phyloP scores from a whole-genome alignment of 1,284 basidiomycete genomes.

The Termitomyces sp. region DNA sequence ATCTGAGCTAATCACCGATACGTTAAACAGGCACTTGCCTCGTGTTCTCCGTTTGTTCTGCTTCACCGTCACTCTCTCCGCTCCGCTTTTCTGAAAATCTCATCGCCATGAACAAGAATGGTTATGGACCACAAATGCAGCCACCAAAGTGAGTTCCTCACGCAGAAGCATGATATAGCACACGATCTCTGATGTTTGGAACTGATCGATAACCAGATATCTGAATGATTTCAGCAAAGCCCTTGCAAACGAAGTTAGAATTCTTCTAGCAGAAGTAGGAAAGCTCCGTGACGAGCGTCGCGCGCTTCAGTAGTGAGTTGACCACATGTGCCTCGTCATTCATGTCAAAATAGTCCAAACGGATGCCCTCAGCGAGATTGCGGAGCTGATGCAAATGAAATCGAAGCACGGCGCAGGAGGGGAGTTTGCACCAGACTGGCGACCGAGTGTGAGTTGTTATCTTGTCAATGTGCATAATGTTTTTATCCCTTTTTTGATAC shows the following conservation, averaged over 20 bases:
- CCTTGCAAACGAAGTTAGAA: conserved; percentile 53
- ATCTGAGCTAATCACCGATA: background rate
- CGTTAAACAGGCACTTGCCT: conserved; percentile 4
- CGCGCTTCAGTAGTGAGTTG: conserved; percentile 60
- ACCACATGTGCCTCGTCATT: background rate
- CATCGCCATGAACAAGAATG: conserved; percentile 11
- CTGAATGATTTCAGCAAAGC: conserved; percentile 67
- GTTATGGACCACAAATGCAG: conserved; percentile 7
- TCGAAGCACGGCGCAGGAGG: conserved; percentile 69
- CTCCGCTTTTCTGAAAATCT: background rate
- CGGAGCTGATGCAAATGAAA: conserved; percentile 70
- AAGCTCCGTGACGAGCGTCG: conserved; percentile 70
- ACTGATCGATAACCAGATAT: conserved; percentile 36
- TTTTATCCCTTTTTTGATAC: background rate
- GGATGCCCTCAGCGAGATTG: conserved; percentile 51
- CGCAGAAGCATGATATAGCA: background rate
- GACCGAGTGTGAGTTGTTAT: conserved; percentile 40
- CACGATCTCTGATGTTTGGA: background rate
- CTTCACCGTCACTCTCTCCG: background rate
- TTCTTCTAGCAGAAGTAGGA: conserved; percentile 65
- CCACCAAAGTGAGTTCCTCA: conserved; percentile 10
- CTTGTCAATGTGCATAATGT: background rate
- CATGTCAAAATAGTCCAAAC: background rate
- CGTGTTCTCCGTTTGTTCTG: conserved; percentile 4
- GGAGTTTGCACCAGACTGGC: conserved; percentile 65